Evolutionary conservation across 1,139 yeast species (phyloP).

Genomic region (Hyphopichia khmerensis): DNA sequence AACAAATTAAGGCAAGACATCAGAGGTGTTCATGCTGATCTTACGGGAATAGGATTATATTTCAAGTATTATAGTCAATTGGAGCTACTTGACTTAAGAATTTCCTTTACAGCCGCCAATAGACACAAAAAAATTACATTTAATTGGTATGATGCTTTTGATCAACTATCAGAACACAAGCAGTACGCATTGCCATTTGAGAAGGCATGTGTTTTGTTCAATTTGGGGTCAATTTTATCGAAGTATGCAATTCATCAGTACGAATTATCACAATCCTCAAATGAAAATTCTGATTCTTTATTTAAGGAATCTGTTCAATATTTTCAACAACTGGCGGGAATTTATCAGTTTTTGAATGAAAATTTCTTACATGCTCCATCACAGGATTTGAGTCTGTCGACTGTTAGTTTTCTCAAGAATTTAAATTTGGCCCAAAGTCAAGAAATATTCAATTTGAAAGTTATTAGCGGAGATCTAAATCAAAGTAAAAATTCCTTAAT

Average conservation of each 20-base stretch:
- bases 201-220: constrained; percentile 81
- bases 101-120: constrained; percentile 62
- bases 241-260: constrained; percentile 54
- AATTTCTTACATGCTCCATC: constrained; percentile 91
- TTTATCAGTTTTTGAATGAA: constrained; percentile 69
- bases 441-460: constrained; percentile 71
- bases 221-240: constrained; percentile 43
- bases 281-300: constrained; percentile 37
- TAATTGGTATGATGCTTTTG: constrained; percentile 80
- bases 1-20: constrained; percentile 64
- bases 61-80: constrained; percentile 79
- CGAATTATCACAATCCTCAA: constrained; percentile 42
- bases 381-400: constrained; percentile 68
- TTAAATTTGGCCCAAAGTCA: constrained; percentile 86
- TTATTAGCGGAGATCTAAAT: constrained; percentile 48
- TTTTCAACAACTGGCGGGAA: constrained; percentile 79
- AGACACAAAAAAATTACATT: constrained; percentile 57
- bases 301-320: constrained; percentile 57
- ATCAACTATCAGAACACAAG: constrained; percentile 34
- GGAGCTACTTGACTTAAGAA: constrained; percentile 73
- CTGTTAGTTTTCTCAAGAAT: constrained; percentile 61
- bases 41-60: constrained; percentile 50
- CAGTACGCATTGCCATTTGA: constrained; percentile 75
- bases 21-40: constrained; percentile 55
- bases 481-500: constrained; percentile 63